Evolutionary conservation across 2,329 filamentous ascomycete genomes (phyloP).

Genomic region (Lasiodiplodia hormozganensis): DNA sequence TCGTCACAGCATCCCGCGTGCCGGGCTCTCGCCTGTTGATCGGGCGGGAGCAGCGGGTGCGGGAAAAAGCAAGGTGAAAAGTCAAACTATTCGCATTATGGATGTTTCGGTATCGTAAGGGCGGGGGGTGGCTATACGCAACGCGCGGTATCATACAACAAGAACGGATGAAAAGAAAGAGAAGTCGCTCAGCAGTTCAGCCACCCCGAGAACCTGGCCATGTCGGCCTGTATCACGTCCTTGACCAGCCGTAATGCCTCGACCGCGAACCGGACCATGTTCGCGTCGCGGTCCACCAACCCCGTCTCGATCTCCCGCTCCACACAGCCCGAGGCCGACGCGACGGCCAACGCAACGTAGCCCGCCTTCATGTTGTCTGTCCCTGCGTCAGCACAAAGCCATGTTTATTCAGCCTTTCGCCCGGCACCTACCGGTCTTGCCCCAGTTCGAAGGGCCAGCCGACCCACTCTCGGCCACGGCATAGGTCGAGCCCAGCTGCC

Average conservation of each 20-base stretch:
- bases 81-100: neutral
- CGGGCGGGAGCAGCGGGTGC: constrained; percentile 3
- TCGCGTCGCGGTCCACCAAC: constrained; percentile 61
- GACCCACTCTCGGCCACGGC: constrained; percentile 67
- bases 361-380: constrained; percentile 49
- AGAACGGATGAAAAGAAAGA: neutral
- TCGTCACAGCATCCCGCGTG: neutral
- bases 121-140: neutral
- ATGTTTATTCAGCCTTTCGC: too few species aligned
- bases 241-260: constrained; percentile 63
- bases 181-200: constrained; percentile 14
- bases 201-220: constrained; percentile 21
- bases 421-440: constrained; percentile 48
- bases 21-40: neutral
- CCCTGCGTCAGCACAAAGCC: constrained; percentile 4
- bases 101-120: neutral
- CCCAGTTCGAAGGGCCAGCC: constrained; percentile 65
- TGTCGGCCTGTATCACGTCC: constrained; percentile 51
- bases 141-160: constrained; percentile 22
- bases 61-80: constrained; percentile 14
- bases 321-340: constrained; percentile 57
- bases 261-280: constrained; percentile 69
- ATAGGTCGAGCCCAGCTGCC: constrained; percentile 63
- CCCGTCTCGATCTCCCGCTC: constrained; percentile 65
- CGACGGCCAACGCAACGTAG: constrained; percentile 68